Evolutionary conservation across 805 yeast genomes (phyloP), one percentile per base, ranked within the genome.

Genomic region (Spathaspora passalidarum): DNA sequence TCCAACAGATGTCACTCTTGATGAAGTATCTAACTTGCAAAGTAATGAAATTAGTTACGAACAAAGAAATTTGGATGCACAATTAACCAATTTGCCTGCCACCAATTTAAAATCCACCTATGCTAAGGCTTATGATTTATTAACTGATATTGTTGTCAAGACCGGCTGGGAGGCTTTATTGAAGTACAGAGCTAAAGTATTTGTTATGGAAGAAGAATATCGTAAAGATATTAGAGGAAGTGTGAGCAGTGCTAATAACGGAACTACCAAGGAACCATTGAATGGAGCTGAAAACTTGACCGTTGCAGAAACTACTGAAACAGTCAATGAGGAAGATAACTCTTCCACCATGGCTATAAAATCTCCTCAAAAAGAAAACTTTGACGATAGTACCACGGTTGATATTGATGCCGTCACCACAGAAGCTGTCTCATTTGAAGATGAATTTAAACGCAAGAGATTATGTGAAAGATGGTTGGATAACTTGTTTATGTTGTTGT

Each of bases 391-490:
- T n/a, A n/a, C 39, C 4, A 20, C 25, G 2, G 19, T 21, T 7
- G 41, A 39, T 19, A 48, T 49, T 10, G 32, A 17, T 2, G 43
- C 37, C 10, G 42, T 46, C 18, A 49, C 47, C 29, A 13, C 47
- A 7, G 35, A 35, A 2, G 52, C 42, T 14, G 56, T 50, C 19
- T 41, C 57, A 1, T 49, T 48, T 16, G 66, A 62, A 34, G 56
- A 65, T 38, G 82, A 81, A 20, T 79, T 84, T 61, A 82, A 77
- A 55, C 76, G 79, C 59, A 83, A 83, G 56, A 65, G 88, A 57
- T 69, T 83, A 36, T 83, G 89, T 67, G 88, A 83, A 60, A 73
- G 88, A 56, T 83, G 89, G 89, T 69, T 83, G 49, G 89, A 83
- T 62, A 82, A 82, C 57, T 62, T 83, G 49, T 83, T 83, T 59